phyloP scores from a whole-genome alignment of 2,329 filamentous ascomycete species.

The Exophiala aquamarina region DNA sequence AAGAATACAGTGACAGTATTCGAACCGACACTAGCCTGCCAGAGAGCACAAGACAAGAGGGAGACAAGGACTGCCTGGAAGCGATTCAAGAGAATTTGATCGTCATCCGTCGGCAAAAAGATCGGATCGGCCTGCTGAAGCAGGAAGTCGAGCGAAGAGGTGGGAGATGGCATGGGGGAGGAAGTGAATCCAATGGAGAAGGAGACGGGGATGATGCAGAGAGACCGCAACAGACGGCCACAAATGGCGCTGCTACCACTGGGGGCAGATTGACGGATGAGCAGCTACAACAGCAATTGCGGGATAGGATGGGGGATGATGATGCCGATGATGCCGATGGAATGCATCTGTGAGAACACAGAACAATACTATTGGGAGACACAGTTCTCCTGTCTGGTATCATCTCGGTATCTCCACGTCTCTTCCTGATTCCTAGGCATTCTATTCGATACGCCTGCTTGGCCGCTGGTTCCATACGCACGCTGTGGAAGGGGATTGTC shows the following conservation, averaged over 20 bases:
- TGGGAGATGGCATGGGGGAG: slow-evolving; percentile 50
- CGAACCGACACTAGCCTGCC: slow-evolving; percentile 29
- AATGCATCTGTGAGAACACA: slow-evolving; percentile 40
- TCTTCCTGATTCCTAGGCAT: too few species aligned
- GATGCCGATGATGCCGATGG: slow-evolving; percentile 37
- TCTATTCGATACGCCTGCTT: too few species aligned
- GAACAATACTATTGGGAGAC: too few species aligned
- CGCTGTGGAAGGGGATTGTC: too few species aligned
- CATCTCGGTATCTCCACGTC: too few species aligned
- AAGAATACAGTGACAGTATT: slow-evolving; percentile 46
- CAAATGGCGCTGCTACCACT: slow-evolving; percentile 1
- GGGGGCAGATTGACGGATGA: slow-evolving; percentile 42
- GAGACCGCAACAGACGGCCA: background rate
- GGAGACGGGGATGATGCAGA: background rate
- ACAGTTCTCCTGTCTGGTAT: too few species aligned
- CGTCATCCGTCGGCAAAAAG: slow-evolving; percentile 57
- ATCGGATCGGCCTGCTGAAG: slow-evolving; percentile 54
- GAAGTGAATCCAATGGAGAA: slow-evolving; percentile 22
- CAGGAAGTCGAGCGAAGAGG: slow-evolving; percentile 58
- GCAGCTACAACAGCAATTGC: slow-evolving; percentile 39
- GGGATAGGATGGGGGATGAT: slow-evolving; percentile 35
- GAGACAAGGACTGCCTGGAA: slow-evolving; percentile 55
- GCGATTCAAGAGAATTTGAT: slow-evolving; percentile 59
- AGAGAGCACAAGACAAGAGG: slow-evolving; percentile 26
- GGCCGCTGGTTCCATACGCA: too few species aligned